These are phyloP conservation scores for Arthroderma uncinatum DNA, from an alignment of 2,329 filamentous ascomycete genomes.

Conservation along the genomic window DNA sequence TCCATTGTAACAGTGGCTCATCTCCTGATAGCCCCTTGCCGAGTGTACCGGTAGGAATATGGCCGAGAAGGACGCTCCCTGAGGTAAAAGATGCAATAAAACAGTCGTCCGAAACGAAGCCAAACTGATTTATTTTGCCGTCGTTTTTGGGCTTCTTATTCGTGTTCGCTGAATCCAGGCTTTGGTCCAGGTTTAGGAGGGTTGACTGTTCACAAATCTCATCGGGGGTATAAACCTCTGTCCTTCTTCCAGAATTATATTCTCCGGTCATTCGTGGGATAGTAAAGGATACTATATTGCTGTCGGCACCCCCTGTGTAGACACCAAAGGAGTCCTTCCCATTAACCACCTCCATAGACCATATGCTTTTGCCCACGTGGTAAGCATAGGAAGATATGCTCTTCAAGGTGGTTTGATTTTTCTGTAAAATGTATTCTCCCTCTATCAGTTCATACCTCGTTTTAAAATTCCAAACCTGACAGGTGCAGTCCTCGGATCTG, in stretches of 20 bases:
- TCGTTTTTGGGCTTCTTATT: constrained; percentile 10
- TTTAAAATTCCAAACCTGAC: constrained; percentile 56
- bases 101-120: constrained; percentile 25
- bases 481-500: constrained; percentile 73
- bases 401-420: constrained; percentile 29
- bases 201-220: neutral
- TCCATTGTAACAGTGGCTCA: constrained; percentile 18
- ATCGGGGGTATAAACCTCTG: constrained; percentile 7
- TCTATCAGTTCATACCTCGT: constrained; percentile 22
- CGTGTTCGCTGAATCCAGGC: neutral
- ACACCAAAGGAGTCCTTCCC: constrained; percentile 27
- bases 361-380: constrained; percentile 83
- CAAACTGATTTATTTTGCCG: constrained; percentile 22
- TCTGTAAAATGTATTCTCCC: constrained; percentile 18
- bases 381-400: constrained; percentile 49
- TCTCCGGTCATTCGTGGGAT: constrained; percentile 12
- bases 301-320: constrained; percentile 77
- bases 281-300: constrained; percentile 39
- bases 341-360: constrained; percentile 50
- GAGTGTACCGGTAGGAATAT: constrained; percentile 11
- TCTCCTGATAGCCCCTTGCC: neutral
- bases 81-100: constrained; percentile 24
- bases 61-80: constrained; percentile 27
- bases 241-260: neutral
- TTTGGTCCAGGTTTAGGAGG: neutral